A percentile compares a stretch with the other conserved stretches of the same genome.
These are phyloP conservation scores for Xylariaceae sp. DNA, from an alignment of 2,329 filamentous ascomycete genomes.

Conservation along the genomic window DNA sequence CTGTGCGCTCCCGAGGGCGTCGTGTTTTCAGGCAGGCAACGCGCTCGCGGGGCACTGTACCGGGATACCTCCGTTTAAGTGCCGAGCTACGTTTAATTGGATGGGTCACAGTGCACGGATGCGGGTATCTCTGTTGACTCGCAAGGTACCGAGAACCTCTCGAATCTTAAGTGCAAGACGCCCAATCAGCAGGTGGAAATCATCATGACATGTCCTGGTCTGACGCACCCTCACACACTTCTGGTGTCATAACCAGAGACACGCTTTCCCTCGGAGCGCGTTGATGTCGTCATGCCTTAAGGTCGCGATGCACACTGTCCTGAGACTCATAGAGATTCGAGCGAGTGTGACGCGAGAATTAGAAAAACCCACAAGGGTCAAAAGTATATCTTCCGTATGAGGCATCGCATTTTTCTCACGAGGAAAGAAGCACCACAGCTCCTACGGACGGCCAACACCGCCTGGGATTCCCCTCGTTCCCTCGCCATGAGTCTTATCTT, in stretches of 20 bases:
- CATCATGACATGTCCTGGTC: background rate
- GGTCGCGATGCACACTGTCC: background rate
- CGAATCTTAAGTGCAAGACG: background rate
- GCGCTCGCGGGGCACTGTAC: background rate
- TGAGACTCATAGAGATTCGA: background rate
- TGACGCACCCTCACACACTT: background rate
- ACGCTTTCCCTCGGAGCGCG: background rate
- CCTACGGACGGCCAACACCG: background rate
- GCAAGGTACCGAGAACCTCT: too few species aligned
- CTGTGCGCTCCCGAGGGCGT: background rate
- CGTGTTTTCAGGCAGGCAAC: background rate
- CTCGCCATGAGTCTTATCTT: background rate
- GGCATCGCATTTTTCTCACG: too few species aligned
- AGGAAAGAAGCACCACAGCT: too few species aligned
- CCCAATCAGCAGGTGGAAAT: background rate
- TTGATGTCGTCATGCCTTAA: background rate
- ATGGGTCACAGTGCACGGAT: too few species aligned
- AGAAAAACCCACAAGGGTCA: background rate
- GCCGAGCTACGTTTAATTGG: too few species aligned
- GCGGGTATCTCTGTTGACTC: too few species aligned
- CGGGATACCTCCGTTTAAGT: background rate
- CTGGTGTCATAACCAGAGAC: background rate
- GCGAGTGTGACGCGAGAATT: background rate
- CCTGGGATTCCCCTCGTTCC: background rate
- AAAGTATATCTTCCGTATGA: background rate